Evolutionary conservation across 164 flowering plant species (phyloP), one percentile per base, ranked within the genome.

Genomic region (Litsea cubeba): DNA sequence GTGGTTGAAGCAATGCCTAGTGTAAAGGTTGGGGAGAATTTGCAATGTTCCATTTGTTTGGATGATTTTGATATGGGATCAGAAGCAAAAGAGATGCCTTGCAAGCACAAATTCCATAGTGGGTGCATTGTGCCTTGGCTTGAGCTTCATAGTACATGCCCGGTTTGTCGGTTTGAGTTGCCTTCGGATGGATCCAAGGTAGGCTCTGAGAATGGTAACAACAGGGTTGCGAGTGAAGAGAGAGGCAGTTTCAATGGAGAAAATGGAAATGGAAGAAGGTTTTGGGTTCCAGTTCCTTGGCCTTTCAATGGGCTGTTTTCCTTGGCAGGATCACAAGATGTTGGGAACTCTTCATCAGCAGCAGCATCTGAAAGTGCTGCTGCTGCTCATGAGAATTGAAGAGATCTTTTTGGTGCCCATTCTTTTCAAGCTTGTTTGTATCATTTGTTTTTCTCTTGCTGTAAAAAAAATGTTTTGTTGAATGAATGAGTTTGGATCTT

Each of bases 141-240:
- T 63, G 91, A 90, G 75, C 88, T 91, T 77, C 98, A 93, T 76
- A 87, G 98, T 72, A 90, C 98, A 15, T 93, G 95, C 65, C 97
- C 97, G 1, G 89, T 93, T 65, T 93, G 98, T 73, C 85, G 98
- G 82, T 81, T 70, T 82, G 92, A 89, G 76, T 68, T 93, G 71
- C 95, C 97, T 14, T 76, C 83, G 1, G 90, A 87, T 71, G 95
- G 84, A 71, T 72, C 89, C 40, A 89, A 87, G 75, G 46, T 40
- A 40, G 77, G 77, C 22, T 77, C 83, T 40, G 71, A 79, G 8
- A 64, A 51, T 49, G 18, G 50, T 72, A 30, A 30, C 35, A 60
- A 32, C 26, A 73, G 72, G 50, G 74, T 70, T 60, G 83, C 77
- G 64, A 77, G 64, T 35, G 74, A 63, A 66, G 70, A 65, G 51